Evolutionary conservation across 805 yeast genomes (phyloP).

Genomic region (Monosporozyma servazzii): DNA sequence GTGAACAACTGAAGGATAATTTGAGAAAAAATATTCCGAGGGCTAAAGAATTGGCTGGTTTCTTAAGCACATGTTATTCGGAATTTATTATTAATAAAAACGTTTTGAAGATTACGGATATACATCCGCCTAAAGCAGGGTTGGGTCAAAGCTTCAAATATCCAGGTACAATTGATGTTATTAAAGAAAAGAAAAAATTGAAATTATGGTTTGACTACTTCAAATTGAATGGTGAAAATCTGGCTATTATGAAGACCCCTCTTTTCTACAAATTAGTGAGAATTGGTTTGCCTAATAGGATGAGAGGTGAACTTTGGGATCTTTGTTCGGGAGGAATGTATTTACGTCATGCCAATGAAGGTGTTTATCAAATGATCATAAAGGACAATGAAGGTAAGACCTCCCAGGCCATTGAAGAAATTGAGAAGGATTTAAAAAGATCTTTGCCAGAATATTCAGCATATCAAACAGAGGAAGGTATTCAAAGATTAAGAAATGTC

Average conservation of each 20-base stretch:
- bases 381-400: slow-evolving; percentile 51
- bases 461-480: slow-evolving; percentile 80
- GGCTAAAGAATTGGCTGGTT: slow-evolving; percentile 53
- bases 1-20: slow-evolving; percentile 52
- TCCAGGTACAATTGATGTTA: slow-evolving; percentile 78
- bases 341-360: slow-evolving; percentile 51
- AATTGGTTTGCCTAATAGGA: slow-evolving; percentile 87
- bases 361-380: slow-evolving; percentile 50
- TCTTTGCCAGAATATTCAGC: slow-evolving; percentile 95
- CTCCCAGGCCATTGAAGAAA: slow-evolving; percentile 88
- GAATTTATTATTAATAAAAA: slow-evolving; percentile 65
- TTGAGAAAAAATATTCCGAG: slow-evolving; percentile 55
- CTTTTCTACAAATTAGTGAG: slow-evolving; percentile 75
- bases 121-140: slow-evolving; percentile 67
- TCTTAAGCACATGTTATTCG: slow-evolving; percentile 68
- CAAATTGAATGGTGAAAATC: slow-evolving; percentile 72
- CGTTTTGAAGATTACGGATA: slow-evolving; percentile 29
- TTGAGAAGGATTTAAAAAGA: slow-evolving; percentile 89
- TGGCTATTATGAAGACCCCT: slow-evolving; percentile 64
- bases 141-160: slow-evolving; percentile 75
- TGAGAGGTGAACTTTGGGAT: slow-evolving; percentile 97
- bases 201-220: slow-evolving; percentile 91
- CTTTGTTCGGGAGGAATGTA: slow-evolving; percentile 79
- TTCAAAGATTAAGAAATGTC: slow-evolving; percentile 73
- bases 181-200: slow-evolving; percentile 76